phyloP scores from a whole-genome alignment of 257 asterid species.

The Galeopsis tetrahit region DNA sequence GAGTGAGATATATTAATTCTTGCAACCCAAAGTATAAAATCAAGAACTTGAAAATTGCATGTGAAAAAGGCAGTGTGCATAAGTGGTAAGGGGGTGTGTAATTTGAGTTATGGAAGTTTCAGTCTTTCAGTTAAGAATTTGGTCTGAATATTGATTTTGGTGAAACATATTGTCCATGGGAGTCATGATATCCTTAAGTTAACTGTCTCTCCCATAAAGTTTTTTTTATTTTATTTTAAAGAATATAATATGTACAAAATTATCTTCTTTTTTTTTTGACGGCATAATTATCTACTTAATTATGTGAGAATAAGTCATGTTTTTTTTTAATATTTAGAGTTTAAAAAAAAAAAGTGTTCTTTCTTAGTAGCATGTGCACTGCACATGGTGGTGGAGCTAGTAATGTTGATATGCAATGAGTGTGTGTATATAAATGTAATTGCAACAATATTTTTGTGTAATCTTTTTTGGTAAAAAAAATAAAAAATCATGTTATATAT shows the following conservation, averaged over 20 bases:
- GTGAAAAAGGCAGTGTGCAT: slow-evolving; percentile 9
- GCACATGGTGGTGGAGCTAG: neutral
- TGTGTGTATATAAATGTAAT: neutral
- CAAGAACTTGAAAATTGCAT: neutral
- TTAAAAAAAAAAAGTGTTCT: no score
- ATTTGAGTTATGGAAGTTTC: slow-evolving; percentile 12
- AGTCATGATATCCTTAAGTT: slow-evolving; percentile 27
- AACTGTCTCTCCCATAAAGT: slow-evolving; percentile 4
- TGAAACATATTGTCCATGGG: slow-evolving; percentile 16
- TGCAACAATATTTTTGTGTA: neutral
- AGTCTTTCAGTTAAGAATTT: slow-evolving; percentile 10
- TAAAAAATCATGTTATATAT: no score
- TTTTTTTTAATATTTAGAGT: no score
- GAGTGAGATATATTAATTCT: neutral
- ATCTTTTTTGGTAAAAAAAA: neutral
- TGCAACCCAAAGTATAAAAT: neutral
- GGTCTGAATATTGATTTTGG: slow-evolving; percentile 35
- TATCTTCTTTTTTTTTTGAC: no score
- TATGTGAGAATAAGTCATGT: no score
- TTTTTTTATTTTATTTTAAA: neutral
- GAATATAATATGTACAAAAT: no score
- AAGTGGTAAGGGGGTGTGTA: neutral
- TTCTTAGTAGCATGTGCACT: neutral
- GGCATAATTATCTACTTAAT: no score
- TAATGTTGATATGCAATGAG: neutral